These are phyloP conservation scores for Penicillium soppii DNA, from an alignment of 495 filamentous ascomycete genomes.

Conservation along the genomic window DNA sequence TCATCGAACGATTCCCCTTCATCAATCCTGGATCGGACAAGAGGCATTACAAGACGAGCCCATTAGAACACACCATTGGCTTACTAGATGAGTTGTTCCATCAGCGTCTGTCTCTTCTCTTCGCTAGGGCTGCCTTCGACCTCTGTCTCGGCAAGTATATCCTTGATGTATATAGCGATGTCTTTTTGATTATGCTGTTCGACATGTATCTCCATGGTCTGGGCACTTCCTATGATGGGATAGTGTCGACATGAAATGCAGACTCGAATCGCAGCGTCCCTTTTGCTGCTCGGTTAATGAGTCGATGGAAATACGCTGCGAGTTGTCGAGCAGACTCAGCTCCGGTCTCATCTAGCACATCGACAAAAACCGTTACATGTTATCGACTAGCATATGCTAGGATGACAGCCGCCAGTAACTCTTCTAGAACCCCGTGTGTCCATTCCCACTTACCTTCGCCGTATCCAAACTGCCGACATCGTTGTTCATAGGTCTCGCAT, in stretches of 20 bases:
- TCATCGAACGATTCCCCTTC: conserved; percentile 8
- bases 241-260: conserved; percentile 23
- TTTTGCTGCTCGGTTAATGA: background rate
- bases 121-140: background rate
- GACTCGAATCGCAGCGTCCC: background rate
- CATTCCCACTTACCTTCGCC: conserved; percentile 14
- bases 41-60: conserved; percentile 7
- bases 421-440: conserved; percentile 10
- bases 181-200: conserved; percentile 3
- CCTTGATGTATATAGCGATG: conserved; percentile 9
- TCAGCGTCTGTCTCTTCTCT: background rate
- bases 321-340: conserved; percentile 6
- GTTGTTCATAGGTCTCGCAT: conserved; percentile 7
- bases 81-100: conserved; percentile 2
- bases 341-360: conserved; percentile 22
- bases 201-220: background rate
- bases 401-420: conserved; percentile 6
- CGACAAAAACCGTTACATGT: conserved; percentile 14
- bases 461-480: conserved; percentile 10
- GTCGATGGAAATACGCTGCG: conserved; percentile 8
- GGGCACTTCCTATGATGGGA: background rate
- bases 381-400: conserved; percentile 1
- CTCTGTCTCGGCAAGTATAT: background rate
- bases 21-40: background rate
- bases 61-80: conserved; percentile 4